Conservation (phyloP, 805 yeast genomes). For the Candida tibetensis region DNA sequence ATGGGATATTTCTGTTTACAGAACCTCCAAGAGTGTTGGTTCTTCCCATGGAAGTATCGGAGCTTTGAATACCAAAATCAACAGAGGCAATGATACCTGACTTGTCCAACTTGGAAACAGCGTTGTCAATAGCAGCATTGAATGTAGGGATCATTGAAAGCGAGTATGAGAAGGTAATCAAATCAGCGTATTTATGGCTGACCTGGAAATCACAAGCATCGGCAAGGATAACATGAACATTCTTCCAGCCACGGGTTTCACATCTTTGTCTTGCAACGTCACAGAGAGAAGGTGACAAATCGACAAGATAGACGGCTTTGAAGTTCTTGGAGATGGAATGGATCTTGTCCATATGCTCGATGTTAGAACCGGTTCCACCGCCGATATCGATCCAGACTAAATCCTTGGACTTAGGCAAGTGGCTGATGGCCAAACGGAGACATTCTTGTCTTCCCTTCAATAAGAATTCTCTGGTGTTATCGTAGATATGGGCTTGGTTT, state of each 20-base stretch:
- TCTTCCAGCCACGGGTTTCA: conserved; percentile 38
- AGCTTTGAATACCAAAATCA: conserved; percentile 77
- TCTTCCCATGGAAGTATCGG: conserved; percentile 62
- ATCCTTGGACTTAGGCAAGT: conserved; percentile 42
- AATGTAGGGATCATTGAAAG: conserved; percentile 83
- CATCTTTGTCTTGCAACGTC: conserved; percentile 66
- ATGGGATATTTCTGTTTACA: conserved; percentile 66
- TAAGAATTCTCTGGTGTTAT: conserved; percentile 61
- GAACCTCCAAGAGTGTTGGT: conserved; percentile 75
- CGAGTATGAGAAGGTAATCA: conserved; percentile 76
- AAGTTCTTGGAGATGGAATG: conserved; percentile 48
- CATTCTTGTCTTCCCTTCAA: conserved; percentile 71
- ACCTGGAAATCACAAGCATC: conserved; percentile 73
- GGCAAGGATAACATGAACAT: conserved; percentile 66
- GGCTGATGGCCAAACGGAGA: conserved; percentile 56
- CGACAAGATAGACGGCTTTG: conserved; percentile 68
- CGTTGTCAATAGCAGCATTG: conserved; percentile 74
- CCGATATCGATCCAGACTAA: conserved; percentile 79
- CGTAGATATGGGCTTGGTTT: conserved; percentile 76
- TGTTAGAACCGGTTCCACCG: conserved; percentile 84
- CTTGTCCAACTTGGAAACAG: conserved; percentile 48
- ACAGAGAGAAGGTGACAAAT: conserved; percentile 74
- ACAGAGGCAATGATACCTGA: conserved; percentile 67
- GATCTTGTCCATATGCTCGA: conserved; percentile 67
- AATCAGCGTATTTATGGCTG: conserved; percentile 51